These are phyloP conservation scores for Inga oerstediana DNA, from an alignment of 306 rosid genomes.

Conservation along the genomic window DNA sequence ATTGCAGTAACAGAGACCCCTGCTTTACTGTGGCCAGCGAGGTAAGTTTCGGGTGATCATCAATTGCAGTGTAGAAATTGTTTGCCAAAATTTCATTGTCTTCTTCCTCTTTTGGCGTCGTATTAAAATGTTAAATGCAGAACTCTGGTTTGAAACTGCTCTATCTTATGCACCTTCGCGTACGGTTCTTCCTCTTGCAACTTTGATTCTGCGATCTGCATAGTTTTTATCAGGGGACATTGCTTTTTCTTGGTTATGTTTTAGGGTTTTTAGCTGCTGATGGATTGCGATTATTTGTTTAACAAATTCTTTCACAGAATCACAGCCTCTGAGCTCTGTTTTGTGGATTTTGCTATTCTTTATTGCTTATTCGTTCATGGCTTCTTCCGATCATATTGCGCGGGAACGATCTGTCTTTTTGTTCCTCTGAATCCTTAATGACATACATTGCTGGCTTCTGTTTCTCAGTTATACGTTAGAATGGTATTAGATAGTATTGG, in stretches of 20 bases:
- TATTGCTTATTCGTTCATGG: background rate
- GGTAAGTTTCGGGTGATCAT: no score
- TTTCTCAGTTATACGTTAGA: background rate
- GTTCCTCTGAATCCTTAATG: background rate
- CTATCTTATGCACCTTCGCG: no score
- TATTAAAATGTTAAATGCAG: no score
- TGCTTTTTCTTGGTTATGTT: background rate
- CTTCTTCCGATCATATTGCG: background rate
- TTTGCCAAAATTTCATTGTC: no score
- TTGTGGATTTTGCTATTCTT: background rate
- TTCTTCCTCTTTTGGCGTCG: no score
- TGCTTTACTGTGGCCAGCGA: no score
- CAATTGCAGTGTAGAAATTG: no score
- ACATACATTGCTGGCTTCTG: background rate
- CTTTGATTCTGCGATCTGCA: background rate
- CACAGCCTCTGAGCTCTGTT: background rate
- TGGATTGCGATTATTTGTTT: slow-evolving; percentile 13
- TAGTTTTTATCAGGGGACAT: background rate
- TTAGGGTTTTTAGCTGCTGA: background rate
- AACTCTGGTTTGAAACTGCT: no score
- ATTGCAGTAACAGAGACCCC: no score
- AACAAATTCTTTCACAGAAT: slow-evolving; percentile 24
- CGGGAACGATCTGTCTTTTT: background rate
- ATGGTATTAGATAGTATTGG: background rate
- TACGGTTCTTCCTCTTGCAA: no score